phyloP scores from a whole-genome alignment of 805 yeast genomes.

The Candida ascalaphidarum region DNA sequence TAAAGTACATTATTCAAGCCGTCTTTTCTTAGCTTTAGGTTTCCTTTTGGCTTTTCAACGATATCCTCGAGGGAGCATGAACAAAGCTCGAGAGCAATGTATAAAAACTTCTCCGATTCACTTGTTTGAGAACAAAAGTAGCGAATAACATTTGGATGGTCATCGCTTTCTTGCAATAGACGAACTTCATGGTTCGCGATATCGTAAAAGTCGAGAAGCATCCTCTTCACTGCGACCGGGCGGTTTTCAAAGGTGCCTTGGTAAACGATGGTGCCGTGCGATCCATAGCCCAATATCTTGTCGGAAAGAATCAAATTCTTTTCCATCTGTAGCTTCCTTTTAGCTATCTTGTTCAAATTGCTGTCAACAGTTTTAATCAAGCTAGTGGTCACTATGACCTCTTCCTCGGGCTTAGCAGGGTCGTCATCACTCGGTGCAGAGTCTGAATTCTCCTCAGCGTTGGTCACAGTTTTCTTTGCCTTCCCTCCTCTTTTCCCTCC shows the following conservation, averaged over 20 bases:
- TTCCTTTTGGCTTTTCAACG: conserved; percentile 44
- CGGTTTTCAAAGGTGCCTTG: conserved; percentile 85
- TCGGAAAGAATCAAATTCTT: conserved; percentile 59
- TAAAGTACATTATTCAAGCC: conserved; percentile 47
- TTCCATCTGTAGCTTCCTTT: conserved; percentile 30
- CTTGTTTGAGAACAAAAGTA: conserved; percentile 91
- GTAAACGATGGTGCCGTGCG: conserved; percentile 93
- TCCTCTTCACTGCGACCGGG: conserved; percentile 92
- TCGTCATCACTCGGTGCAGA: conserved; percentile 3
- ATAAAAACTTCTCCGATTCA: conserved; percentile 63
- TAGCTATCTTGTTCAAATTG: conserved; percentile 9
- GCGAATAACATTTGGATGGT: conserved; percentile 89
- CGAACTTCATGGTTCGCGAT: conserved; percentile 89
- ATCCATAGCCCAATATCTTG: conserved; percentile 84
- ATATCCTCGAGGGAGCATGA: conserved; percentile 83
- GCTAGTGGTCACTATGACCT: conserved; percentile 12
- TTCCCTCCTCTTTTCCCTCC: conserved; percentile 60
- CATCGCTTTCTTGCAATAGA: conserved; percentile 86
- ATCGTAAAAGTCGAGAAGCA: conserved; percentile 89
- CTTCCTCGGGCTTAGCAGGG: conserved; percentile 6
- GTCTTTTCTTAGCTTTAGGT: conserved; percentile 17
- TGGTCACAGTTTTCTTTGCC: conserved; percentile 22
- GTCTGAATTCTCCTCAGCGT: conserved; percentile 4
- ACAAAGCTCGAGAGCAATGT: conserved; percentile 90
- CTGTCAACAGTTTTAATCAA: conserved; percentile 14